Base-by-base conservation (phyloP, 1,139 yeast species). In the Pichia sp. region DNA sequence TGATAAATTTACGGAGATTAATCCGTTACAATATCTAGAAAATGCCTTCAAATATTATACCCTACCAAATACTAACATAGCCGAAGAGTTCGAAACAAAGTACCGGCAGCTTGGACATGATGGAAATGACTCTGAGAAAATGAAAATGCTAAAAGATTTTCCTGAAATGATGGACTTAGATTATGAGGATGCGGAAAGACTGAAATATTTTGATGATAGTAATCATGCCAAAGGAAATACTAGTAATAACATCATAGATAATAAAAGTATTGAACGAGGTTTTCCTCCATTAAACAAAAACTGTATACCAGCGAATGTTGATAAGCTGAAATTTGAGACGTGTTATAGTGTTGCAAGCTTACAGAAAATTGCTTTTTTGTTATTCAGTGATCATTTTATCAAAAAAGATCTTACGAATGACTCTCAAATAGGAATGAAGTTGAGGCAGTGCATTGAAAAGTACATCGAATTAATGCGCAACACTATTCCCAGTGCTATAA, bases 401-500 rank as follows among this genome's bases (percentile, higher is more conserved):
- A 40, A 42, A 8, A 41, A 46, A 15, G 52, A 51, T 15, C 19
- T 51, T 7, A 29, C 42, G 0, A 45, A 48, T 31, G 47, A 47
- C 19, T 5, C 44, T 2, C 50, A 51, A 32, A 31, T 36, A 5
- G 13, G 40, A 11, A 13, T 36, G 10, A 51, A 40, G 19, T 40
- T 61, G 8, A 29, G 54, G 8, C 32, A 40, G 8, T 55, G 53
- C 26, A 45, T 63, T 8, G 47, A 47, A 1, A 45, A 55, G 15
- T 61, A 58, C 44, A 34, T 59, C 8, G 11, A 19, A 0, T 49
- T 52, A 31, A 51, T 64, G 19, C 36, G 41, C 8, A 45, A 13
- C 3, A 45, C 48, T 5, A 26, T 46, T 10, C 70, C 69, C 2
- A 30, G 16, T 1, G 38, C 31, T 29, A 51, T 47, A 11, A 26